These are phyloP conservation scores for Fusarium mangiferae DNA, from an alignment of 2,329 filamentous ascomycete species.

Conservation along the genomic window DNA sequence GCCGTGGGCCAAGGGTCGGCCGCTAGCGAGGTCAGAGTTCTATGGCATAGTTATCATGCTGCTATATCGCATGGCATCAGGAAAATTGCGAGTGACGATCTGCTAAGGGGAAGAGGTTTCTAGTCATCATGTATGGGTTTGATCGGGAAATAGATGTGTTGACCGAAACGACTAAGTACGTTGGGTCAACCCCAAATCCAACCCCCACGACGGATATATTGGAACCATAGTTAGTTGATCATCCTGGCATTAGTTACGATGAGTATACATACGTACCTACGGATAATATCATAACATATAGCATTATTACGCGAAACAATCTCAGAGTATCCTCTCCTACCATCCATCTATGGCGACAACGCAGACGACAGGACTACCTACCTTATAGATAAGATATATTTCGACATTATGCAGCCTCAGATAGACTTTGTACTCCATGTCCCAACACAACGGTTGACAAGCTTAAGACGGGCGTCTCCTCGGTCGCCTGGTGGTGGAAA, in stretches of 20 bases:
- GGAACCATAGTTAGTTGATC: constrained; percentile 6
- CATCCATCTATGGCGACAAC: neutral
- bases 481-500: constrained; percentile 45
- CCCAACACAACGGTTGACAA: constrained; percentile 23
- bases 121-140: neutral
- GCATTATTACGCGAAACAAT: neutral
- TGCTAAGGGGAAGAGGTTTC: neutral
- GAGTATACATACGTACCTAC: neutral
- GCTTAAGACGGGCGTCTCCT: constrained; percentile 21
- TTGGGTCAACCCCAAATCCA: constrained; percentile 22
- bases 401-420: neutral
- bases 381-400: constrained; percentile 9
- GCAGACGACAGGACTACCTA: neutral
- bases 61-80: neutral
- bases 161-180: constrained; percentile 12
- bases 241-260: constrained; percentile 14
- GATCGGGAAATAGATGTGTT: constrained; percentile 15
- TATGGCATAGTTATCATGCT: neutral
- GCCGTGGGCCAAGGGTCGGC: constrained; percentile 20
- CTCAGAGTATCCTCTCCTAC: neutral
- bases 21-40: neutral
- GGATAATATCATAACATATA: neutral
- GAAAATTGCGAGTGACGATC: constrained; percentile 2
- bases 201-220: constrained; percentile 31
- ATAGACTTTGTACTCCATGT: constrained; percentile 10